Conservation (phyloP, 2,329 filamentous ascomycete genomes). For the Macroventuria anomochaeta region DNA sequence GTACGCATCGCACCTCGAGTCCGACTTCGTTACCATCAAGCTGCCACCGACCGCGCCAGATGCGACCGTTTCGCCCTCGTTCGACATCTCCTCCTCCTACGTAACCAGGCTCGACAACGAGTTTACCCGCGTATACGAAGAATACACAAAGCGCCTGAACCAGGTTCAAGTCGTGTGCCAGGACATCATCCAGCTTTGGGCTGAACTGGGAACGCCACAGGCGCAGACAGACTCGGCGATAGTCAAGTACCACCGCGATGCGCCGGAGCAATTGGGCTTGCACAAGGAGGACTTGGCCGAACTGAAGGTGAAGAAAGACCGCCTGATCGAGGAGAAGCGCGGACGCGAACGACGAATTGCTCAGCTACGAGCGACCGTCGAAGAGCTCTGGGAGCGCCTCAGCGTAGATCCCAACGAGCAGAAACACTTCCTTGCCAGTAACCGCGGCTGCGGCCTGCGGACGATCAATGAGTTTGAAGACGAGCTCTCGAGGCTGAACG, state of each 20-base stretch:
- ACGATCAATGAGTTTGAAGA: constrained; percentile 97
- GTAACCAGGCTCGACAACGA: constrained; percentile 86
- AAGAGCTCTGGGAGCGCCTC: constrained; percentile 86
- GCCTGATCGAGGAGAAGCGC: constrained; percentile 86
- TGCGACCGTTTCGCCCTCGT: constrained; percentile 77
- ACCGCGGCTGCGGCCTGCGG: constrained; percentile 87
- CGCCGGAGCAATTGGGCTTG: constrained; percentile 91
- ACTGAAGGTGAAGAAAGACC: constrained; percentile 77
- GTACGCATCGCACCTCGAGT: constrained; percentile 93
- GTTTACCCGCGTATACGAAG: constrained; percentile 94
- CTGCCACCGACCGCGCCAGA: constrained; percentile 83
- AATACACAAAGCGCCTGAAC: constrained; percentile 84
- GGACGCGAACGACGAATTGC: constrained; percentile 77
- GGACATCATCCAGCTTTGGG: constrained; percentile 93
- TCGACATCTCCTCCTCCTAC: constrained; percentile 91
- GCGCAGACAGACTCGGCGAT: constrained; percentile 88
- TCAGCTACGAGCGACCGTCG: constrained; percentile 79
- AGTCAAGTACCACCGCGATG: constrained; percentile 86
- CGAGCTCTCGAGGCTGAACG: constrained; percentile 82
- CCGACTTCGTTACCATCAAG: constrained; percentile 82
- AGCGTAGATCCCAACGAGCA: constrained; percentile 82
- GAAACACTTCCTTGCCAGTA: constrained; percentile 82
- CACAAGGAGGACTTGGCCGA: constrained; percentile 83
- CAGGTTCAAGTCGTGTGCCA: constrained; percentile 77
- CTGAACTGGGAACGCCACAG: constrained; percentile 91